Percentiles rank a stretch among this genome's conserved stretches.
Conservation (phyloP, 2,329 filamentous ascomycete genomes). For the Fusarium odoratissimum region DNA sequence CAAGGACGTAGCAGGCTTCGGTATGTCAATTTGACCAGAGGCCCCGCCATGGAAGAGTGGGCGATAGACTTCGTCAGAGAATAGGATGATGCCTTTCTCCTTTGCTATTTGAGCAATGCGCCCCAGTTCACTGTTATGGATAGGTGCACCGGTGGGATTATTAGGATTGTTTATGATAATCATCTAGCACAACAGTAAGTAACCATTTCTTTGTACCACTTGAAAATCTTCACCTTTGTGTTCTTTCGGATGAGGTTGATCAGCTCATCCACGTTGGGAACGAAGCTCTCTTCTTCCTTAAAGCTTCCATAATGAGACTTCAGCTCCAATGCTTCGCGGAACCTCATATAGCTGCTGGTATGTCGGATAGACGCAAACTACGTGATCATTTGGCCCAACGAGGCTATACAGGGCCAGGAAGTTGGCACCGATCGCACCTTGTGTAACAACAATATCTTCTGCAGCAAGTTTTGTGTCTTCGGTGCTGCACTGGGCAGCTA, state of each 20-base stretch:
- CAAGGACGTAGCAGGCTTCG: slow-evolving; percentile 74
- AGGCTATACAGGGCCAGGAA: slow-evolving; percentile 81
- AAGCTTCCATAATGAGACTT: slow-evolving; percentile 81
- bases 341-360: slow-evolving; percentile 87
- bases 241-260: slow-evolving; percentile 72
- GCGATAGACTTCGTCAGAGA: slow-evolving; percentile 85
- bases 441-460: slow-evolving; percentile 79
- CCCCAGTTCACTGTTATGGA: slow-evolving; percentile 70
- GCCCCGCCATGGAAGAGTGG: slow-evolving; percentile 78
- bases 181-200: slow-evolving; percentile 48
- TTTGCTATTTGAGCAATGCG: slow-evolving; percentile 72
- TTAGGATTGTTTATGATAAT: slow-evolving; percentile 77
- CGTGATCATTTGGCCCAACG: slow-evolving; percentile 80
- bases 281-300: slow-evolving; percentile 71
- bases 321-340: slow-evolving; percentile 78
- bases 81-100: slow-evolving; percentile 71
- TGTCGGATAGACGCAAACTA: slow-evolving; percentile 87
- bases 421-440: slow-evolving; percentile 87
- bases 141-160: slow-evolving; percentile 81
- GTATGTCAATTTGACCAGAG: slow-evolving; percentile 64
- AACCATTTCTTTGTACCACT: not conserved
- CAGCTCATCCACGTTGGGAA: slow-evolving; percentile 75
- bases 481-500: slow-evolving; percentile 73
- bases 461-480: slow-evolving; percentile 58
- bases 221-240: slow-evolving; percentile 69